phyloP scores from a whole-genome alignment of 495 filamentous ascomycete genomes.

The Aspergillus bridgeri region DNA sequence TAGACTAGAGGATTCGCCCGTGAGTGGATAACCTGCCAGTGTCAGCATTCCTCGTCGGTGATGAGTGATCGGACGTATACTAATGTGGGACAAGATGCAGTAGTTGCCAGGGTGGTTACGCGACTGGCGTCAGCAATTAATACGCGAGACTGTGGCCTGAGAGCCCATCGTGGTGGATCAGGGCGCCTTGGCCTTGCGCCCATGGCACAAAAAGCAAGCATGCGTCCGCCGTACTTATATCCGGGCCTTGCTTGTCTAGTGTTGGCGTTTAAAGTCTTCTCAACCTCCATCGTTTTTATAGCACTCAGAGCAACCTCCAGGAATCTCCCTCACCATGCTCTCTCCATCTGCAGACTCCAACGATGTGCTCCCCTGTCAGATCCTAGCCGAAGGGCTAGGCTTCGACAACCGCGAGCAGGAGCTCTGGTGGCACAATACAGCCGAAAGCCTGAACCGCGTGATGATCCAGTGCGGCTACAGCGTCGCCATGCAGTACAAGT shows the following conservation, averaged over 20 bases:
- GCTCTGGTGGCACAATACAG: background rate
- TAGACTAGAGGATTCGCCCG: too few relatives aligned
- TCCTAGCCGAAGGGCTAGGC: background rate
- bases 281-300: background rate
- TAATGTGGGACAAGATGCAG: too few relatives aligned
- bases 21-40: too few relatives aligned
- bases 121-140: too few relatives aligned
- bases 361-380: background rate
- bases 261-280: background rate
- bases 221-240: background rate
- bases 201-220: background rate
- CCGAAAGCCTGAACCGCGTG: background rate
- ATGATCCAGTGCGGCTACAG: constrained; percentile 1
- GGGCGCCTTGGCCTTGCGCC: background rate
- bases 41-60: background rate
- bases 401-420: background rate
- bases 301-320: background rate
- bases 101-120: too few relatives aligned
- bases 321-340: background rate
- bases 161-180: background rate
- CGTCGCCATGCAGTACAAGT: constrained; percentile 1
- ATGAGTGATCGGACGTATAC: background rate
- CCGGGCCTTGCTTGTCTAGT: background rate
- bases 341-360: background rate
- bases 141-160: too few relatives aligned